Percentiles rank a stretch among this genome's conserved stretches.
Evolutionary conservation across 1,139 yeast genomes (phyloP).

Genomic region (Hyphopichia wangnamkhiaoensis): DNA sequence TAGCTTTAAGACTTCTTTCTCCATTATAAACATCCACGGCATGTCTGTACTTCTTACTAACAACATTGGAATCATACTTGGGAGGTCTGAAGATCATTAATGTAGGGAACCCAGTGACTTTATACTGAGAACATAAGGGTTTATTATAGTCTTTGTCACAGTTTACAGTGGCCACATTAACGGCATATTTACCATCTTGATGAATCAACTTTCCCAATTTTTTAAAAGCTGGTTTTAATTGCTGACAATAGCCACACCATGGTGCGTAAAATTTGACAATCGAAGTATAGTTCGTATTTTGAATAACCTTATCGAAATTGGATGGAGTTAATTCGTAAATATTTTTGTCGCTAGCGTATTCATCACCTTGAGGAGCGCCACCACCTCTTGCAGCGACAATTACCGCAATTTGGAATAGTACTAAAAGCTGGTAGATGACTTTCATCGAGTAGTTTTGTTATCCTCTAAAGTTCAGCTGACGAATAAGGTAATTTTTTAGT

Average conservation of each 20-base stretch:
- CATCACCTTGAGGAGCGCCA: constrained; percentile 13
- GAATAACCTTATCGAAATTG: constrained; percentile 65
- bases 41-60: constrained; percentile 33
- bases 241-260: constrained; percentile 87
- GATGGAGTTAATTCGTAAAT: constrained; percentile 58
- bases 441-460: not conserved
- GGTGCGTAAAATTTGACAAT: constrained; percentile 95
- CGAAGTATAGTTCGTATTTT: constrained; percentile 72
- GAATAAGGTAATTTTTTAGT: no score
- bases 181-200: constrained; percentile 50
- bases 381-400: not conserved
- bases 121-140: constrained; percentile 65
- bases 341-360: constrained; percentile 45
- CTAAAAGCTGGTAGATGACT: not conserved
- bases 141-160: constrained; percentile 75
- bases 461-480: no score
- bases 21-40: constrained; percentile 71
- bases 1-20: constrained; percentile 59
- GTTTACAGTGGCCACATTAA: constrained; percentile 81
- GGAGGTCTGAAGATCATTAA: constrained; percentile 80
- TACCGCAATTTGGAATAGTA: not conserved
- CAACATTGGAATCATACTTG: constrained; percentile 38
- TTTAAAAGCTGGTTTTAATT: constrained; percentile 55
- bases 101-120: constrained; percentile 79
- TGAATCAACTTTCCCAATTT: constrained; percentile 64